Evolutionary conservation across 2,329 filamentous ascomycete species (phyloP).

Genomic region (Talaromyces sp.): DNA sequence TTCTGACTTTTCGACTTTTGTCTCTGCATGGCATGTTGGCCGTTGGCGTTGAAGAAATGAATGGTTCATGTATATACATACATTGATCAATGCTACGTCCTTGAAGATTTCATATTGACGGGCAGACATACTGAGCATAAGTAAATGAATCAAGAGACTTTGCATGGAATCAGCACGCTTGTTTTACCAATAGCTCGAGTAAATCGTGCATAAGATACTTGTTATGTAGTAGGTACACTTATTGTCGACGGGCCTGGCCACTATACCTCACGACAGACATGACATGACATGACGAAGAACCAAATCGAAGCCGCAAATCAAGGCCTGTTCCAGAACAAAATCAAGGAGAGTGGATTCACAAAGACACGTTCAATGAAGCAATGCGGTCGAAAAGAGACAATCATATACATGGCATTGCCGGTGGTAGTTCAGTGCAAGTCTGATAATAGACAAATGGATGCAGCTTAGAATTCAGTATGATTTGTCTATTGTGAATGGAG

Average conservation of each 20-base stretch:
- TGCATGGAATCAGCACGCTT: background rate
- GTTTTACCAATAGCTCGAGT: background rate
- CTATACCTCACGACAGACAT: background rate
- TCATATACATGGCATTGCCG: conserved; percentile 1
- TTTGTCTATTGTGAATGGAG: background rate
- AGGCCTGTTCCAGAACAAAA: background rate
- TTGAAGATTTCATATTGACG: background rate
- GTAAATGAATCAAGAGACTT: too few species aligned
- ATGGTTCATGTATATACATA: background rate
- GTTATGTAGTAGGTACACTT: conserved; percentile 1
- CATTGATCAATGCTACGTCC: background rate
- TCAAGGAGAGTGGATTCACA: background rate
- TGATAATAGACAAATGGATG: background rate
- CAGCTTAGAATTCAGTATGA: background rate
- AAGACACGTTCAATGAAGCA: background rate
- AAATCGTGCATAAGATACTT: background rate
- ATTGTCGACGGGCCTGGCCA: background rate
- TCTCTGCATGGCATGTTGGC: background rate
- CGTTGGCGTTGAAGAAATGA: background rate
- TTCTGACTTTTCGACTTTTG: background rate
- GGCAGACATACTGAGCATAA: too few species aligned
- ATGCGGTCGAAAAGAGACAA: background rate
- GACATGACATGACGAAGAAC: background rate
- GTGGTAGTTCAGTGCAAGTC: background rate
- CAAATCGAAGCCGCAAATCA: background rate